Base-by-base conservation (phyloP, 768 basidiomycete genomes). In the Russula vinacea region DNA sequence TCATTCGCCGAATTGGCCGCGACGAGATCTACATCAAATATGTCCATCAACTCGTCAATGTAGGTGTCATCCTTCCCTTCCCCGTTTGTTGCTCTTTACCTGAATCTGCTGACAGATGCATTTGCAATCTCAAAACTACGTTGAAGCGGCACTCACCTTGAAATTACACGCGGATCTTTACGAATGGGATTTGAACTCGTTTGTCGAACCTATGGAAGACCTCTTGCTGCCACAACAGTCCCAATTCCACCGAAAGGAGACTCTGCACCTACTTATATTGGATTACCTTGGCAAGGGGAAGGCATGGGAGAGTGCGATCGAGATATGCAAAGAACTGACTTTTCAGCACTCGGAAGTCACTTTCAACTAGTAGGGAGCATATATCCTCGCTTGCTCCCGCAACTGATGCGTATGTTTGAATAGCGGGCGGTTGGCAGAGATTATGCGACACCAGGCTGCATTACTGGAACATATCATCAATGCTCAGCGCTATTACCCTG, bases 11-110 rank as follows among this genome's bases (percentile, higher is more conserved):
- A 19, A 94, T 96, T 61, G 94, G 94, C 19, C 81, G 94, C 14
- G 89, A 92, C 71, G 94, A 95, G 72, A 94, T 97, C 64, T 96
- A 94, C 71, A 90, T 95, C 75, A 92, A 94, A 82, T 96, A 96
- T 73, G 90, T 96, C 26, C 93, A 97, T 72, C 92, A 95, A 72
- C 86, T 97, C 29, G 92, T 96, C 56, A 90, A 92, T 70, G 91
- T 94, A 71, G 69, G 87, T 66, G 35, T 60, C 62, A 56, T 2
- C 33, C 39, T 24, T 55, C 45, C 24, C 47, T 56, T 49, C 7
- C 22, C 39, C 47, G 52, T 57, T 50, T 42, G 10, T 22, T 24
- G 8, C 7, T n/a, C 13, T 58, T 47, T n/a, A 57, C 8, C 42
- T n/a, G 26, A 42, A 51, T 26, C 5, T 32, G 11, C 14, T 51